Evolutionary conservation across 108 stramenopile genomes (phyloP), one percentile per base, ranked within the genome.

Genomic region (Skeletonema potamos): DNA sequence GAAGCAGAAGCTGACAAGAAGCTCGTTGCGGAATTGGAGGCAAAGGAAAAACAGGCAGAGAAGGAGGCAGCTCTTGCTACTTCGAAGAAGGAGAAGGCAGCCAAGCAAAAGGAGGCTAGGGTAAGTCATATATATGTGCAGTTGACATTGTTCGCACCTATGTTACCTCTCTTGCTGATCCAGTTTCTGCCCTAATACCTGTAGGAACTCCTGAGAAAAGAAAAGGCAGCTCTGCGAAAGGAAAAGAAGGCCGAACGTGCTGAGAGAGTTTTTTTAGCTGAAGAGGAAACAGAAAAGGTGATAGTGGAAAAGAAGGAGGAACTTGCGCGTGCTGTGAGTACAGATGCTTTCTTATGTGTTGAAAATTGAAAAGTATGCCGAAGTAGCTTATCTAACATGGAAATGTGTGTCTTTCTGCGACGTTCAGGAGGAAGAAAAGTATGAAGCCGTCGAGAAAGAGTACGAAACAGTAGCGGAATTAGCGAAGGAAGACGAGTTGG

Each of bases 241-340:
- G 84, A 84, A 39, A 51, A 30, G 18, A 64, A 11, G 51, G 84
- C 84, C 0, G 66, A 75, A 59, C 74, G 72, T 13, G 29, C 48
- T 4, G 84, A 84, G 59, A 72, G 61, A 32, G 56, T 77, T 51
- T 84, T 32, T 46, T 62, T 77, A 8, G 84, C 84, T 3, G 84
- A 84, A 64, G 80, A 84, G 64, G 43, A 58, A 44, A 71, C 66
- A 32, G 84, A 84, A 46, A 66, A 84, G 71, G 72, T 76, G 57
- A 84, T 84, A 56, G 48, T 84, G 20, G 43, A 33, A 44, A 41
- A 57, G 28, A 84, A 84, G 28, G 58, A 20, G 17, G 62, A 79
- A 1, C 74, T 74, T 15, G 82, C 82, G 3, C 58, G 68, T 32
- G 74, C 68, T 55, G 81, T 78, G 66, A 66, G 77, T 78, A 24